Evolutionary conservation across 1,139 yeast species (phyloP).

Genomic region (Saccharomyces hybrid): DNA sequence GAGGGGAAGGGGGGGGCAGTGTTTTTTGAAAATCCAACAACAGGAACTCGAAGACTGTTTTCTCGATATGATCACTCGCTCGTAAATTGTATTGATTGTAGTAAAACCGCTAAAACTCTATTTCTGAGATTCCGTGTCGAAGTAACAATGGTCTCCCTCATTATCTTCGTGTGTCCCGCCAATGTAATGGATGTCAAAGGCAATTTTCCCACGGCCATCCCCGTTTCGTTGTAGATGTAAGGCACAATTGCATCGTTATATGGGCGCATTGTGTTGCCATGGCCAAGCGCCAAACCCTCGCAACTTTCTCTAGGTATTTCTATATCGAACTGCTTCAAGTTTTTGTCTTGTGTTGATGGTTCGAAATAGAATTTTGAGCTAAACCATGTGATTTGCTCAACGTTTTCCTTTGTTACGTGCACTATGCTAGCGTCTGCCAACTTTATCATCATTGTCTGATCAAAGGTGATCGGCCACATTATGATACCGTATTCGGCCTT

Average conservation of each 20-base stretch:
- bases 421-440: not conserved
- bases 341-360: constrained; percentile 10
- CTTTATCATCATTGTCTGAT: not conserved
- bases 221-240: constrained; percentile 16
- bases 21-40: not conserved
- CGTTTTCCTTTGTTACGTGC: not conserved
- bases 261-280: not conserved
- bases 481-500: not conserved
- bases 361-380: constrained; percentile 3
- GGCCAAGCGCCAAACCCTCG: constrained; percentile 4
- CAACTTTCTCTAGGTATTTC: constrained; percentile 15
- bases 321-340: constrained; percentile 14
- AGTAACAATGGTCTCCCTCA: constrained; percentile 2
- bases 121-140: constrained; percentile 3
- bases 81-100: not conserved
- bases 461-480: not conserved
- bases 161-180: constrained; percentile 1
- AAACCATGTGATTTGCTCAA: constrained; percentile 1
- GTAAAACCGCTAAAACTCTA: constrained; percentile 2
- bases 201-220: constrained; percentile 11
- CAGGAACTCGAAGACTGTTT: not conserved
- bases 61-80: not conserved
- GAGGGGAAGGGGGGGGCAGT: not conserved
- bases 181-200: constrained; percentile 6
- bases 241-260: constrained; percentile 10